Evolutionary conservation across 2,329 filamentous ascomycete genomes (phyloP).

Genomic region (Alternaria novae-zelandiae): DNA sequence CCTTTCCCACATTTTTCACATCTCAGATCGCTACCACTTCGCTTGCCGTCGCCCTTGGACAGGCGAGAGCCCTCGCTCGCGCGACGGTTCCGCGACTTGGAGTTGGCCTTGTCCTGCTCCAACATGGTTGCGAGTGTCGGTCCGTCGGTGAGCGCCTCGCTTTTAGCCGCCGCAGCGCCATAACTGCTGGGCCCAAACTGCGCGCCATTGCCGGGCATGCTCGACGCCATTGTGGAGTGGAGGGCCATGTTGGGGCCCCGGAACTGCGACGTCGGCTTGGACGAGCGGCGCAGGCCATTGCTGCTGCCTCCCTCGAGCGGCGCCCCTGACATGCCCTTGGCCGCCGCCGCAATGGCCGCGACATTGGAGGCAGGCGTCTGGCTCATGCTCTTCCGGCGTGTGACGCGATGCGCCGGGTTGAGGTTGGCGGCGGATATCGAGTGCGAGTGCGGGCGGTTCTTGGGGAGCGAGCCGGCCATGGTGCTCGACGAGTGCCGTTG

Average conservation of each 20-base stretch:
- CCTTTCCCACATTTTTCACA: slow-evolving; percentile 99
- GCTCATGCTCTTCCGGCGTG: slow-evolving; percentile 90
- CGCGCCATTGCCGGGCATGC: slow-evolving; percentile 64
- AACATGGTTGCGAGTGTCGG: slow-evolving; percentile 60
- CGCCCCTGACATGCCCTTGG: slow-evolving; percentile 67
- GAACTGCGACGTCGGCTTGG: slow-evolving; percentile 62
- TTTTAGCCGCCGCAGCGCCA: slow-evolving; percentile 51
- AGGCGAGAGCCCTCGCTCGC: slow-evolving; percentile 88
- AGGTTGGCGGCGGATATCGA: slow-evolving; percentile 78
- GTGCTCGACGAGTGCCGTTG: slow-evolving; percentile 57
- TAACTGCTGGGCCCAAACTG: slow-evolving; percentile 47
- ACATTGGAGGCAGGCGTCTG: slow-evolving; percentile 76
- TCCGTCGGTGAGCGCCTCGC: slow-evolving; percentile 71
- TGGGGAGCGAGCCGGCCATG: slow-evolving; percentile 64
- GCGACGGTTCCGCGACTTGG: slow-evolving; percentile 63
- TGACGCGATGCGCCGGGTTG: slow-evolving; percentile 83
- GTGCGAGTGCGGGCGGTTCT: slow-evolving; percentile 80
- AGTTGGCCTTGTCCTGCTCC: slow-evolving; percentile 55
- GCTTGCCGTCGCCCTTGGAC: slow-evolving; percentile 78
- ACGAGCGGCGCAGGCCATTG: slow-evolving; percentile 66
- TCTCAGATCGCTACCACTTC: slow-evolving; percentile 83
- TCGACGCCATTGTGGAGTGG: slow-evolving; percentile 70
- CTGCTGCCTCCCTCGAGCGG: slow-evolving; percentile 57
- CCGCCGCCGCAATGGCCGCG: slow-evolving; percentile 74
- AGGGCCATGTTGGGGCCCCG: slow-evolving; percentile 58